Evolutionary conservation across 192 early-diverging fungal genomes (phyloP).

Genomic region (Thamnidium elegans): DNA sequence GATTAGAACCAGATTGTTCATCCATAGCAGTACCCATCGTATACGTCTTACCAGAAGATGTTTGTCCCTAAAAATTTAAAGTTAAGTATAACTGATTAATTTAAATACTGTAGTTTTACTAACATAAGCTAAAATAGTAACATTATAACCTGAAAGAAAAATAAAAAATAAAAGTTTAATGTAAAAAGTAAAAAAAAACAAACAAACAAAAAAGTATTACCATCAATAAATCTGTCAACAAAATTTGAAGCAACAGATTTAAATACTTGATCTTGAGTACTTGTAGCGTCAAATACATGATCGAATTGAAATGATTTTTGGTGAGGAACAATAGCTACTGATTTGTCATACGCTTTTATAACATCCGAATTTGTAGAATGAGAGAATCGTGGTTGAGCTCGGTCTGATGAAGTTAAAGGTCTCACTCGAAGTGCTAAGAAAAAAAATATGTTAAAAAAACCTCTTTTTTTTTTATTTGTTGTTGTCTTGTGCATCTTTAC

Average conservation of each 20-base stretch:
- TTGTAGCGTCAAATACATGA: slow-evolving; percentile 29
- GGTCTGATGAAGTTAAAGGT: slow-evolving; percentile 30
- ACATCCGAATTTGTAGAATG: slow-evolving; percentile 29
- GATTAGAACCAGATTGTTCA: slow-evolving; percentile 7
- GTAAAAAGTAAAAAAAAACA: too few relatives aligned
- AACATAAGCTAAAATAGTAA: slow-evolving; percentile 87
- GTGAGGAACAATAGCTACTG: slow-evolving; percentile 24
- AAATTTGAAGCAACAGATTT: slow-evolving; percentile 20
- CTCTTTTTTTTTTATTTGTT: background rate
- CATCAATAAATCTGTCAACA: slow-evolving; percentile 34
- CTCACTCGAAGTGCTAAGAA: slow-evolving; percentile 26
- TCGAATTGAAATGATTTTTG: slow-evolving; percentile 36
- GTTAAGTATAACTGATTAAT: background rate
- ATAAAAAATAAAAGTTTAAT: background rate
- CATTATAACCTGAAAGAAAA: slow-evolving; percentile 85
- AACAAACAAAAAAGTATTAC: slow-evolving; percentile 6
- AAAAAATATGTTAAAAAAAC: background rate
- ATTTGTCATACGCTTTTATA: slow-evolving; percentile 31
- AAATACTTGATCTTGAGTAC: slow-evolving; percentile 36
- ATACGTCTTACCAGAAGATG: slow-evolving; percentile 91
- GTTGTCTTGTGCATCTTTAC: background rate
- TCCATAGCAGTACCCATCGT: slow-evolving; percentile 83
- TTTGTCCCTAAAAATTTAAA: slow-evolving; percentile 58
- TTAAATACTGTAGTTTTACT: slow-evolving; percentile 7
- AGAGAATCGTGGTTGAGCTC: slow-evolving; percentile 26